phyloP scores from a whole-genome alignment of 2,329 filamentous ascomycete genomes.

The Ceratocystis alfenasii region DNA sequence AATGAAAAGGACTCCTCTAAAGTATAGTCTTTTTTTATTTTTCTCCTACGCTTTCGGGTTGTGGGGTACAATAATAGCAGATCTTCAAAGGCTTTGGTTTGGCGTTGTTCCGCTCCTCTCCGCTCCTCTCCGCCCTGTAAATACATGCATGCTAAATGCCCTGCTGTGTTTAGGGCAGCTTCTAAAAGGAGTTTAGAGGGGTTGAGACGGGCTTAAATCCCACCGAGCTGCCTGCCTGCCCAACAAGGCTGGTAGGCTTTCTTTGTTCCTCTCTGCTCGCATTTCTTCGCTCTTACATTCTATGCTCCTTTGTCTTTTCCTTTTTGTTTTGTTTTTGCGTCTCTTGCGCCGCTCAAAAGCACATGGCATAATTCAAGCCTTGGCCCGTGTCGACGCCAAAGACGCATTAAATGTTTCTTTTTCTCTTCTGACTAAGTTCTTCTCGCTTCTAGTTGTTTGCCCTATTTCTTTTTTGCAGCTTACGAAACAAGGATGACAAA shows the following conservation, averaged over 20 bases:
- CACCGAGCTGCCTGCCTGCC: neutral
- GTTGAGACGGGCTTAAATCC: neutral
- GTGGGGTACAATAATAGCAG: neutral
- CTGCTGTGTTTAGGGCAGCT: neutral
- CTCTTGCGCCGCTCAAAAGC: neutral
- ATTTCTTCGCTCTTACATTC: too few relatives aligned
- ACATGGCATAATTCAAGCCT: neutral
- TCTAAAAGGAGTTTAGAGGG: neutral
- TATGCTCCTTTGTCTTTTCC: neutral
- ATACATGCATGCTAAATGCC: neutral
- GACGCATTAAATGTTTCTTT: neutral
- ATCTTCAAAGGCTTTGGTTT: neutral
- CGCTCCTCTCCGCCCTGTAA: slow-evolving; percentile 8
- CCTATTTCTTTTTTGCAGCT: neutral
- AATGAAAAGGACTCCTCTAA: neutral
- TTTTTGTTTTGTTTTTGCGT: neutral
- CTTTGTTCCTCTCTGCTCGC: neutral
- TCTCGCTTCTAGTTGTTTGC: neutral
- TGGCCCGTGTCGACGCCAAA: slow-evolving; percentile 4
- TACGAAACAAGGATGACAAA: neutral
- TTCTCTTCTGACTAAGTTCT: neutral
- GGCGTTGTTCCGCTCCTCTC: slow-evolving; percentile 9
- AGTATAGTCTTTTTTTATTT: neutral
- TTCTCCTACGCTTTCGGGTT: neutral
- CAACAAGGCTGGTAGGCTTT: neutral